A percentile compares a stretch with the other conserved stretches of the same genome.
Conservation (phyloP, 192 early-diverging fungal species). For the Linnemannia schmuckeri region DNA sequence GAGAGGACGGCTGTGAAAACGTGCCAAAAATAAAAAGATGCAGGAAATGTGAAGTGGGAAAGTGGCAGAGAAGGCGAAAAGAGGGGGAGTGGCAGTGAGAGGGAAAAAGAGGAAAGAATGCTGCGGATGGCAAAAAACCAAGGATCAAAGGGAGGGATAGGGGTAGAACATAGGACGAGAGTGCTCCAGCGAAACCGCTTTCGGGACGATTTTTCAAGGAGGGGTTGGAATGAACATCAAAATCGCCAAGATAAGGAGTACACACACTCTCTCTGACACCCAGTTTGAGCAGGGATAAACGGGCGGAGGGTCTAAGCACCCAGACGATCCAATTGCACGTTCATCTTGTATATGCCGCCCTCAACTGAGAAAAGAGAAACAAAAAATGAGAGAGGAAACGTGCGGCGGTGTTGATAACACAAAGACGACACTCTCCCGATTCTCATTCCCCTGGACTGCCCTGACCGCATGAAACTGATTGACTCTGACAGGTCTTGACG, state of each 20-base stretch:
- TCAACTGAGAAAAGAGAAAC: too few species aligned
- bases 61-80: background rate
- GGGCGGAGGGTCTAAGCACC: too few species aligned
- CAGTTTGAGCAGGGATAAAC: constrained; percentile 1
- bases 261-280: background rate
- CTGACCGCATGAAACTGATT: background rate
- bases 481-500: background rate
- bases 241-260: background rate
- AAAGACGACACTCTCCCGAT: background rate
- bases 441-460: background rate
- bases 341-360: too few species aligned
- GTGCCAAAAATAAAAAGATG: background rate
- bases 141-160: background rate
- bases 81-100: background rate
- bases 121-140: background rate
- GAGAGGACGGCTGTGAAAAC: background rate
- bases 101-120: background rate
- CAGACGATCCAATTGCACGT: too few species aligned
- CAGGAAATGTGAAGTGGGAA: background rate
- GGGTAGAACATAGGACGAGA: background rate
- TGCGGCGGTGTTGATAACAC: background rate
- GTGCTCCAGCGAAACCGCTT: background rate
- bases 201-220: background rate
- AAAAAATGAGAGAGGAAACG: background rate
- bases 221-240: background rate